phyloP scores from a whole-genome alignment of 176 grass and related monocot species.

The Oropetium thomaeum region DNA sequence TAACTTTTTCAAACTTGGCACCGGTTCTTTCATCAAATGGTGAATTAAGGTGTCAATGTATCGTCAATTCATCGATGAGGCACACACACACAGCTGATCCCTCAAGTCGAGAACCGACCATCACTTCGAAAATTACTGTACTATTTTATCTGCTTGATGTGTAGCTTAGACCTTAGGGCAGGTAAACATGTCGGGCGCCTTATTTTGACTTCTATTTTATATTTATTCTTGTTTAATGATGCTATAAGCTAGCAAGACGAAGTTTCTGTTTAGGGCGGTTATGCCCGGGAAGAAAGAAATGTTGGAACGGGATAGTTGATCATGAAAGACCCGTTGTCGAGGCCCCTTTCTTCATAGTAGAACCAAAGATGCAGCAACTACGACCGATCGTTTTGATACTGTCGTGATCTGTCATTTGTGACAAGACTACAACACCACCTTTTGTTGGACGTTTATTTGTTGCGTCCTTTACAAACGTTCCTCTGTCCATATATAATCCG shows the following conservation, averaged over 20 bases:
- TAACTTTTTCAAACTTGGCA: no score
- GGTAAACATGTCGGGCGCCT: not conserved
- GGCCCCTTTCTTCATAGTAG: not conserved
- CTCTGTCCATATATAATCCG: no score
- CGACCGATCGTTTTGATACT: not conserved
- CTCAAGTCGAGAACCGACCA: no score
- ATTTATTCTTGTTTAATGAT: not conserved
- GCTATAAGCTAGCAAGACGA: not conserved
- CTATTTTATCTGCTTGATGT: no score
- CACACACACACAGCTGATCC: no score
- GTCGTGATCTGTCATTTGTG: not conserved
- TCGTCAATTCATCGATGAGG: no score
- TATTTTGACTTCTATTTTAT: not conserved
- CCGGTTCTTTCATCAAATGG: no score
- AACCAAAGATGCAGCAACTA: not conserved
- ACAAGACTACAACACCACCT: no score
- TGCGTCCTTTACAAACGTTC: no score
- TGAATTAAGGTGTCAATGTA: no score
- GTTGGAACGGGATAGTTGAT: not conserved
- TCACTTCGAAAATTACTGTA: no score
- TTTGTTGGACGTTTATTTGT: not conserved
- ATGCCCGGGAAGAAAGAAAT: not conserved
- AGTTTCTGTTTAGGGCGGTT: not conserved
- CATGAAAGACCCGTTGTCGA: no score
- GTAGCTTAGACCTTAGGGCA: not conserved